Conservation (phyloP, 257 asterid species). For the Solanum pinnatisectum region DNA sequence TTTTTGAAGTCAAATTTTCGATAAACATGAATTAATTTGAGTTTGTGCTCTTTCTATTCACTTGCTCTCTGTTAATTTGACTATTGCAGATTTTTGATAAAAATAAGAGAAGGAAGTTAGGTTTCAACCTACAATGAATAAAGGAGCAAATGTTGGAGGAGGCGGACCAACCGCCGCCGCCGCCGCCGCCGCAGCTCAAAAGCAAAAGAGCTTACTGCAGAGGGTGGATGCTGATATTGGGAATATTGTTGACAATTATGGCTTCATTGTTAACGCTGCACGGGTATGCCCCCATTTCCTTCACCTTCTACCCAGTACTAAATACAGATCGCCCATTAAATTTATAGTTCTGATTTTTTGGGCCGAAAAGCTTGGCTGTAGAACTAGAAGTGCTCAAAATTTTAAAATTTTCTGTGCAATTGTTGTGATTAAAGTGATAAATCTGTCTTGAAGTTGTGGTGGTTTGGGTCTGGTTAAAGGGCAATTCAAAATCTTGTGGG, state of each 20-base stretch:
- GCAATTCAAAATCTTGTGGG: background rate
- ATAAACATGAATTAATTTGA: too few relatives aligned
- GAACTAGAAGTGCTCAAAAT: background rate
- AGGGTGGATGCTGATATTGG: constrained; percentile 79
- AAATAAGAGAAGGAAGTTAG: background rate
- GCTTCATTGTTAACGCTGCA: constrained; percentile 65
- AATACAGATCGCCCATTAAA: background rate
- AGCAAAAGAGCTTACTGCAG: constrained; percentile 70
- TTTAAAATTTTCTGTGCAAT: background rate
- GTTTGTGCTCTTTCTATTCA: background rate
- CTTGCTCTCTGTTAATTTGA: background rate
- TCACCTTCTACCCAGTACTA: background rate
- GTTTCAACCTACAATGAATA: constrained; percentile 37
- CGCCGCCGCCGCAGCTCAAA: constrained; percentile 72
- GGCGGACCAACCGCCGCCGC: constrained; percentile 73
- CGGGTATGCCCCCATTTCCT: constrained; percentile 31
- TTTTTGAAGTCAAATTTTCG: too few relatives aligned
- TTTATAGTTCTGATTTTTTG: too few relatives aligned
- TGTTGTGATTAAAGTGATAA: background rate
- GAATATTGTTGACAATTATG: constrained; percentile 73
- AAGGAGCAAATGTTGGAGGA: constrained; percentile 39
- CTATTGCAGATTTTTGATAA: background rate
- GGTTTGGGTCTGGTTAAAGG: background rate
- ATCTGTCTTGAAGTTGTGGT: background rate
- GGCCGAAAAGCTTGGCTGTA: too few relatives aligned